Base-by-base conservation (phyloP, 768 basidiomycete genomes). In the Tricholoma flavovirens region DNA sequence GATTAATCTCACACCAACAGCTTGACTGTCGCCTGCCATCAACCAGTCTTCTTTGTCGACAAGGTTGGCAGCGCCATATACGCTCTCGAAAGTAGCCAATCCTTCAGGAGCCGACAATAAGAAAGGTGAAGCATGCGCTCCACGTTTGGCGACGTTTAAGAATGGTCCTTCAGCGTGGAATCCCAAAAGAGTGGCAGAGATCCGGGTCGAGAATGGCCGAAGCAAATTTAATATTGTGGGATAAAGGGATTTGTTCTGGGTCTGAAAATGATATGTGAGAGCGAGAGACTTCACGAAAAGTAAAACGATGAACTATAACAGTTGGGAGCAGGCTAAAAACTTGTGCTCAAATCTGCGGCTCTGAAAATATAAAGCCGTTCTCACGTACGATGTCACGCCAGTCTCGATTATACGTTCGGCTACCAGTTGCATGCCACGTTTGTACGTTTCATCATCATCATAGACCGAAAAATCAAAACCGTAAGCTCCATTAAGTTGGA, bases 101-200 rank as follows among this genome's bases (percentile, higher is more conserved):
- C 87, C 86, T n/a, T 82, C 75, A 1, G 76, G 74, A 0, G 90
- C 89, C 21, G 79, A 61, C 22, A 82, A 67, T 29, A 91, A 82
- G 69, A 83, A 83, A 3, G 82, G 74, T 3, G 83, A 81, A 1
- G 87, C 79, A 67, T 96, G 93, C 2, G 89, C 90, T 2, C 93
- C 93, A 43, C 88, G 84, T 67, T 93, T 93, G n/a, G 79, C 78
- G 38, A 83, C 71, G 54, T 91, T 86, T 42, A 94, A 77, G 74
- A 94, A 95, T 0, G 93, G 93, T 0, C 93, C 93, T 70, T 96
- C 93, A 24, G 82, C 89, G 61, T 96, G 93, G 87, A 89, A 95
- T 24, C 93, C 93, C 11, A 95, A 80, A 3, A 93, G 69, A 32
- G 81, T 85, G 0, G 93, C 91, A 9, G 86, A 87, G 9, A 61